phyloP scores from a whole-genome alignment of 331 rosid genomes.

The Stylosanthes scabra region DNA sequence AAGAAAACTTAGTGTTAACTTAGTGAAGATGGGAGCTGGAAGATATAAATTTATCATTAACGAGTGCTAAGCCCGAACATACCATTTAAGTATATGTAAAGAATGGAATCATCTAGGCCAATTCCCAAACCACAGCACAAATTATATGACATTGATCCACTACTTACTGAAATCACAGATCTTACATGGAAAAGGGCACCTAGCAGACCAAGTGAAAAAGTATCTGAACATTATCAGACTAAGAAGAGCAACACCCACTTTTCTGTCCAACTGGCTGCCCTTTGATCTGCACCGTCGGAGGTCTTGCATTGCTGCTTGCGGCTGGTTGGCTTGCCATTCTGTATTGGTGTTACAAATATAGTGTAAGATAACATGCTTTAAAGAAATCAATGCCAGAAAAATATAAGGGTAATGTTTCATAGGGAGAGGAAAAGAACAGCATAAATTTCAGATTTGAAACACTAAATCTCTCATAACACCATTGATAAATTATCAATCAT shows the following conservation, averaged over 20 bases:
- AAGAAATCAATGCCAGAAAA: conserved; percentile 8
- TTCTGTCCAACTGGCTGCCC: conserved; percentile 71
- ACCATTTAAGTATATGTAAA: conserved; percentile 48
- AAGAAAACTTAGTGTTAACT: background rate
- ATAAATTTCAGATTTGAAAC: background rate
- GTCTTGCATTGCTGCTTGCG: conserved; percentile 56
- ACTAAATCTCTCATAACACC: background rate
- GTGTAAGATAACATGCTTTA: conserved; percentile 2
- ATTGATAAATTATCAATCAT: background rate
- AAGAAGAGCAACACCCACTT: conserved; percentile 61
- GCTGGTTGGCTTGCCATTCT: conserved; percentile 75
- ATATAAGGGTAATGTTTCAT: background rate
- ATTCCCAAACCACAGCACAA: conserved; percentile 45
- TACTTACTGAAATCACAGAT: conserved; percentile 43
- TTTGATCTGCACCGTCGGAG: conserved; percentile 68
- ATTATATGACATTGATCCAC: conserved; percentile 44
- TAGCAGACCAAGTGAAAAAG: conserved; percentile 36
- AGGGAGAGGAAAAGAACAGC: background rate
- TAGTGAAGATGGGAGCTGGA: conserved; percentile 11
- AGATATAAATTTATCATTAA: conserved; percentile 42
- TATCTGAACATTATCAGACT: conserved; percentile 25
- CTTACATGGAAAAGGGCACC: conserved; percentile 39
- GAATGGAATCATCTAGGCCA: conserved; percentile 50
- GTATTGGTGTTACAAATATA: conserved; percentile 22
- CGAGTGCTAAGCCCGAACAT: conserved; percentile 48